Percentiles rank a stretch among this genome's conserved stretches.
These are phyloP conservation scores for Colletotrichum sansevieriae DNA, from an alignment of 2,329 filamentous ascomycete genomes.

Conservation along the genomic window DNA sequence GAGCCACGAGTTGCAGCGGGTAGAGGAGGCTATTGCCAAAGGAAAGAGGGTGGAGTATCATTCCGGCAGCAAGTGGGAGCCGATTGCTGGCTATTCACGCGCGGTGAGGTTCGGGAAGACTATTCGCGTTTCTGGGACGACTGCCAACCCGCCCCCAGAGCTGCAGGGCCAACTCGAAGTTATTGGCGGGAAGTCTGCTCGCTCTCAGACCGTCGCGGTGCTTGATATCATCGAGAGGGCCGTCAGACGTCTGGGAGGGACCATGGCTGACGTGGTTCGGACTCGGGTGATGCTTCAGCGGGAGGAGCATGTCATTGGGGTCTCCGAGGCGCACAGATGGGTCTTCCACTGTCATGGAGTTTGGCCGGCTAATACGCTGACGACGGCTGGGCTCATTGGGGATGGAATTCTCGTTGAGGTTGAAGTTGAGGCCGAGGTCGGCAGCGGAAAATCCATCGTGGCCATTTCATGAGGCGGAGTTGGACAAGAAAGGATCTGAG, in stretches of 20 bases:
- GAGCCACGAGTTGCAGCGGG: not conserved
- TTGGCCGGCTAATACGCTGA: slow-evolving; percentile 15
- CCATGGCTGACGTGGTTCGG: slow-evolving; percentile 34
- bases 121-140: slow-evolving; percentile 23
- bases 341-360: slow-evolving; percentile 19
- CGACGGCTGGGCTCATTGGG: slow-evolving; percentile 16
- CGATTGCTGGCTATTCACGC: slow-evolving; percentile 23
- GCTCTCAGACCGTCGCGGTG: slow-evolving; percentile 25
- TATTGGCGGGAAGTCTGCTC: slow-evolving; percentile 20
- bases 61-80: slow-evolving; percentile 32
- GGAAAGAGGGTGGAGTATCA: slow-evolving; percentile 22
- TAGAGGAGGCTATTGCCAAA: slow-evolving; percentile 17
- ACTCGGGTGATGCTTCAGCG: slow-evolving; percentile 30
- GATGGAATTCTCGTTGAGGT: slow-evolving; percentile 28
- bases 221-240: slow-evolving; percentile 23
- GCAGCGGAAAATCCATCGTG: slow-evolving; percentile 15
- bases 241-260: slow-evolving; percentile 3
- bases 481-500: not conserved
- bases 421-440: slow-evolving; percentile 16
- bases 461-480: not conserved
- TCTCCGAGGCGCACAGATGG: slow-evolving; percentile 29
- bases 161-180: not conserved
- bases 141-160: slow-evolving; percentile 23
- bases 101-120: slow-evolving; percentile 13
- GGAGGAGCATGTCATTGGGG: slow-evolving; percentile 21